Conservation (phyloP, 805 yeast species). For the Metschnikowia shivogae region DNA sequence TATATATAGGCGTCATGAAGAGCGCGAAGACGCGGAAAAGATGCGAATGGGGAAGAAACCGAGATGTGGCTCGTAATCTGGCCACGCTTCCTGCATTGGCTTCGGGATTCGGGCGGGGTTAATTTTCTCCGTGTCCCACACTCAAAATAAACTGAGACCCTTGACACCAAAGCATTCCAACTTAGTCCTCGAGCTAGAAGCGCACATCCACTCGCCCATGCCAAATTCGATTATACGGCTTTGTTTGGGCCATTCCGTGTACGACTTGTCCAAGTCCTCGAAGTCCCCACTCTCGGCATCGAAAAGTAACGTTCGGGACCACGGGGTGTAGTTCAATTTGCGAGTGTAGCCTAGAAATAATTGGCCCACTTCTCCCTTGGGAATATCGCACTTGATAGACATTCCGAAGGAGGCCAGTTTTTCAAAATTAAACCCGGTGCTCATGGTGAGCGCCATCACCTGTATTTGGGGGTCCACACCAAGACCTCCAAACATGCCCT, state of each 20-base stretch:
- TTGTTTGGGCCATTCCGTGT: conserved; percentile 3
- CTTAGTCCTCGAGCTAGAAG: conserved; percentile 9
- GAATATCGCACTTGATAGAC: conserved; percentile 10
- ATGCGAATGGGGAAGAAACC: background rate
- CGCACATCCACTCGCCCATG: conserved; percentile 17
- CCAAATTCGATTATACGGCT: conserved; percentile 10
- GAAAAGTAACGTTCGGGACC: conserved; percentile 9
- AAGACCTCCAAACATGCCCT: conserved; percentile 7
- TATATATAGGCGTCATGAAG: background rate
- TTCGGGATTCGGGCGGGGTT: background rate
- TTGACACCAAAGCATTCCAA: conserved; percentile 8
- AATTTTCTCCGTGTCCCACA: background rate
- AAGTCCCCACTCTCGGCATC: background rate
- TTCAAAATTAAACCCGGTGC: conserved; percentile 7
- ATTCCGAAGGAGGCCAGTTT: background rate
- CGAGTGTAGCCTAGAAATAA: conserved; percentile 12
- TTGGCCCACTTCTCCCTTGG: conserved; percentile 17
- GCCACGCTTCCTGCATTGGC: background rate
- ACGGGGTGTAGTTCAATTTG: conserved; percentile 13
- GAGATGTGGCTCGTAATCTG: background rate
- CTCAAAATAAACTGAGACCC: background rate
- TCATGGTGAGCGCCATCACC: conserved; percentile 2
- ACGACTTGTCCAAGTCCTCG: conserved; percentile 1
- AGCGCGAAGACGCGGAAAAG: conserved; percentile 1
- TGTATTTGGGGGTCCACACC: conserved; percentile 3